phyloP scores from a whole-genome alignment of 352 stramenopile genomes.

The Bremia lactucae region DNA sequence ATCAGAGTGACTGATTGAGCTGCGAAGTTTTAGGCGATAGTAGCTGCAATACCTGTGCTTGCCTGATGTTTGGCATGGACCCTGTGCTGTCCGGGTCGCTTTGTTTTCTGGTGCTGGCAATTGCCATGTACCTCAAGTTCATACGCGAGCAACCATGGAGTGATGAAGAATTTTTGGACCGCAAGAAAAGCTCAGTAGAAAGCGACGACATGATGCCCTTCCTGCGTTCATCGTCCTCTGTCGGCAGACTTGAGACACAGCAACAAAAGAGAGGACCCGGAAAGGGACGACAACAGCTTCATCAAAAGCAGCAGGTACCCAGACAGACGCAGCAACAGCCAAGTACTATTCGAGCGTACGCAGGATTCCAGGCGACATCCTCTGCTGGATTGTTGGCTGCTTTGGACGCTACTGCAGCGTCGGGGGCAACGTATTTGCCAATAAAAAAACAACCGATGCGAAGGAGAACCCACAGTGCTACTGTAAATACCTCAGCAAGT shows the following conservation, averaged over 20 bases:
- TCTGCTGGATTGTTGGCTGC: conserved; percentile 9
- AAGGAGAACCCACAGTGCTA: conserved; percentile 56
- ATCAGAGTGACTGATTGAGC: conserved; percentile 1
- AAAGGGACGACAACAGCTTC: conserved; percentile 29
- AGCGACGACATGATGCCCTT: conserved; percentile 57
- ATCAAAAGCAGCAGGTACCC: conserved; percentile 30
- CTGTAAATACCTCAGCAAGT: conserved; percentile 7
- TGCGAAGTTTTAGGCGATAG: background rate
- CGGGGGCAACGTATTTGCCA: conserved; percentile 31
- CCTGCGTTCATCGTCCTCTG: conserved; percentile 44
- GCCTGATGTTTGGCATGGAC: conserved; percentile 41
- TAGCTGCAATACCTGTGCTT: background rate
- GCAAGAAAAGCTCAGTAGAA: conserved; percentile 58
- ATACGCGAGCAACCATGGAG: conserved; percentile 61
- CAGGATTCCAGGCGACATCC: conserved; percentile 18
- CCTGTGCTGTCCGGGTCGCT: conserved; percentile 80
- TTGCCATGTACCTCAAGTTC: conserved; percentile 86
- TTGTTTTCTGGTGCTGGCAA: conserved; percentile 77
- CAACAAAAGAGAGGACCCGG: conserved; percentile 20
- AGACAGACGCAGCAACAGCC: conserved; percentile 31
- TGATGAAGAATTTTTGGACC: conserved; percentile 41
- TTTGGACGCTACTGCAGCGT: conserved; percentile 3
- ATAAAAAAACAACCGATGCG: conserved; percentile 72
- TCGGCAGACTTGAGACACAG: conserved; percentile 30
- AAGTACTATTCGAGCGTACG: conserved; percentile 33